Percentiles rank a stretch among this genome's conserved stretches.
Conservation (phyloP, 805 yeast genomes). For the Candida xiaguanensis region DNA sequence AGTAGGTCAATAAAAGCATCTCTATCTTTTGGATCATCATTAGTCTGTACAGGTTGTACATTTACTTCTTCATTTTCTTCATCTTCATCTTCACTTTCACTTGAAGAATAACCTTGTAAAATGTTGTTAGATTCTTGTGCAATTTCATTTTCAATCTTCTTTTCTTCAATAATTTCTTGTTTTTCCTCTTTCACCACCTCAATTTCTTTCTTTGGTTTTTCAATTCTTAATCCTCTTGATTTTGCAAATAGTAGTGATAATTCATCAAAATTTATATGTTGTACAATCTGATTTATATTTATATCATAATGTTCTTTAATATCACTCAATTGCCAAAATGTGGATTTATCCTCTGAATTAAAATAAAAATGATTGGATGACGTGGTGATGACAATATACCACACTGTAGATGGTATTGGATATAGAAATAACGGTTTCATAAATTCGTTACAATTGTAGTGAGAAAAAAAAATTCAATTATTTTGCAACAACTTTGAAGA, state of each 20-base stretch:
- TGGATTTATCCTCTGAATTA: conserved; percentile 14
- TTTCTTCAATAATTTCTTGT: too few relatives aligned
- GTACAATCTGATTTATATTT: conserved; percentile 19
- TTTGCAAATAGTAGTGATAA: conserved; percentile 26
- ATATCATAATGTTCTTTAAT: conserved; percentile 15
- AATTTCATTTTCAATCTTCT: conserved; percentile 13
- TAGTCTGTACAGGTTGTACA: not conserved
- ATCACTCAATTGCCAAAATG: conserved; percentile 35
- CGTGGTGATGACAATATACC: conserved; percentile 29
- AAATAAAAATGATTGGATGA: conserved; percentile 29
- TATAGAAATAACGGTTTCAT: conserved; percentile 15
- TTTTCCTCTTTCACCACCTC: too few relatives aligned
- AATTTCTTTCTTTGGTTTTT: too few relatives aligned
- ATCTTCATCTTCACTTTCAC: conserved; percentile 20
- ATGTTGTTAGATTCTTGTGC: too few relatives aligned
- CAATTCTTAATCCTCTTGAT: conserved; percentile 17
- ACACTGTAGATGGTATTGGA: conserved; percentile 16
- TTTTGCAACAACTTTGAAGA: not conserved
- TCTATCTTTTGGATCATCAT: conserved; percentile 7
- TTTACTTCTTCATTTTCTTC: not conserved
- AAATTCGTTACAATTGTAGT: not conserved
- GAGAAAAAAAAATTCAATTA: not conserved
- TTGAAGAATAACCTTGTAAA: conserved; percentile 21
- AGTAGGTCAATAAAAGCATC: conserved; percentile 25
- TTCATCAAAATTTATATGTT: conserved; percentile 25